Conservation (phyloP, 257 asterid genomes). For the Solanum etuberosum region DNA sequence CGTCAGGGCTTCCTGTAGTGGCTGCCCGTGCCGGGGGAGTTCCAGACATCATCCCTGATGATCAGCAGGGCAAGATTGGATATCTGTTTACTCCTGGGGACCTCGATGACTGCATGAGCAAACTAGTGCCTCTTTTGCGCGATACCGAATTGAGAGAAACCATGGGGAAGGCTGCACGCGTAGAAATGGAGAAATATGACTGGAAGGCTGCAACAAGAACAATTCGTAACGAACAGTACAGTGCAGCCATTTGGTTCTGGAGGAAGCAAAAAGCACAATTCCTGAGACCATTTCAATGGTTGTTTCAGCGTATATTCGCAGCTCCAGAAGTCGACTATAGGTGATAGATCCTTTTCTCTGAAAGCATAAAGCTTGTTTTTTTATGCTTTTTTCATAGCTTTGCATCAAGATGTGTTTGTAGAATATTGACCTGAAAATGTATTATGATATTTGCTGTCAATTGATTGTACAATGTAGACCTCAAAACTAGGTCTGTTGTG, state of each 20-base stretch:
- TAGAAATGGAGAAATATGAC: slow-evolving; percentile 77
- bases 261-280: slow-evolving; percentile 53
- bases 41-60: slow-evolving; percentile 79
- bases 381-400: neutral
- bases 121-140: slow-evolving; percentile 50
- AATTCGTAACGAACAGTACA: slow-evolving; percentile 71
- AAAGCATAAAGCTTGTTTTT: neutral
- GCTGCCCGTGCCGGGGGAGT: slow-evolving; percentile 99
- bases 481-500: neutral
- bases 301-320: slow-evolving; percentile 30
- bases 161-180: slow-evolving; percentile 69
- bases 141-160: slow-evolving; percentile 51
- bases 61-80: slow-evolving; percentile 75
- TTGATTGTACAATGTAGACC: neutral
- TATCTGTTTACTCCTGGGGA: slow-evolving; percentile 79
- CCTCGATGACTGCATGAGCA: slow-evolving; percentile 71
- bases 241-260: slow-evolving; percentile 91
- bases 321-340: slow-evolving; percentile 25
- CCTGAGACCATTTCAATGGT: slow-evolving; percentile 62
- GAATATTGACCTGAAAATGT: neutral
- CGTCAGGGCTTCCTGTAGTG: slow-evolving; percentile 89
- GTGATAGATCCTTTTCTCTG: neutral
- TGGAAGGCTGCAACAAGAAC: slow-evolving; percentile 88
- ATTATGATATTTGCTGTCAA: neutral
- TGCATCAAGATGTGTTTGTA: neutral